Conservation (phyloP, 2,329 filamentous ascomycete species). For the Pseudogymnoascus sp. region DNA sequence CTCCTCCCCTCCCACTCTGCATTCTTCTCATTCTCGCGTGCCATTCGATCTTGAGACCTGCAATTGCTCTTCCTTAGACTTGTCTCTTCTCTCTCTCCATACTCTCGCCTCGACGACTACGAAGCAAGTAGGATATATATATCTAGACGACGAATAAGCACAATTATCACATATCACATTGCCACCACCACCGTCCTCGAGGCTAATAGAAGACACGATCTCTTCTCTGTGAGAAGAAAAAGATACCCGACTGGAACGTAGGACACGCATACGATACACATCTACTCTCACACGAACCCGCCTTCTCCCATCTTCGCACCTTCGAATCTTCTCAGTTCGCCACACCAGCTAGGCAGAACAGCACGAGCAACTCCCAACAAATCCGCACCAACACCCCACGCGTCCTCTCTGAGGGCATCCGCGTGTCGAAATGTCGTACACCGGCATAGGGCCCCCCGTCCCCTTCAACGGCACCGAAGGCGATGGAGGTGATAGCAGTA, state of each 20-base stretch:
- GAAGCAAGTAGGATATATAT: too few species aligned
- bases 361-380: too few species aligned
- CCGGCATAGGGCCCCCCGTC: conserved; percentile 44
- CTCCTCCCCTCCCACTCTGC: neutral
- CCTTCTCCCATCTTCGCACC: too few species aligned
- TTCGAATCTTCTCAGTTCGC: too few species aligned
- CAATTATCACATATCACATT: too few species aligned
- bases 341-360: too few species aligned
- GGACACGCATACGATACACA: neutral
- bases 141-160: too few species aligned
- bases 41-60: neutral
- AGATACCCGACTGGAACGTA: neutral
- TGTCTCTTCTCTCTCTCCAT: too few species aligned
- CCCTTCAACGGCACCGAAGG: conserved; percentile 53
- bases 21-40: neutral
- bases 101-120: too few species aligned
- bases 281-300: neutral
- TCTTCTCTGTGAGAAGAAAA: neutral
- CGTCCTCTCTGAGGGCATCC: neutral
- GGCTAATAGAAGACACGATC: too few species aligned
- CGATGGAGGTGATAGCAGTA: conserved; percentile 31
- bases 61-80: too few species aligned
- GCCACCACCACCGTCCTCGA: too few species aligned
- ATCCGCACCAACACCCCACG: neutral
- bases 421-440: conserved; percentile 15